phyloP scores from a whole-genome alignment of 108 stramenopile species.

The Conticribra weissflogii region DNA sequence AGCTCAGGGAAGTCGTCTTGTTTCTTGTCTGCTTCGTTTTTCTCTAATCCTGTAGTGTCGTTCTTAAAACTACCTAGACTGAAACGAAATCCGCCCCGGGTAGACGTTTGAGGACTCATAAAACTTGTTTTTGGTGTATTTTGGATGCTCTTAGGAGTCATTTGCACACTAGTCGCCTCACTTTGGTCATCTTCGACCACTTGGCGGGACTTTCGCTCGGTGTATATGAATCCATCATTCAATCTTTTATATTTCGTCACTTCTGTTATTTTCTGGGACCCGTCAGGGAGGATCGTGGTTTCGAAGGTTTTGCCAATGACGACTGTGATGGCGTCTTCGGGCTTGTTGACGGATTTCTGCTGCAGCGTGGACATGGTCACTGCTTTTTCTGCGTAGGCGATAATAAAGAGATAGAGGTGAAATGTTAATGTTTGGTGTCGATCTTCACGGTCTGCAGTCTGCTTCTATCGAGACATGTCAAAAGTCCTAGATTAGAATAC shows the following conservation, averaged over 20 bases:
- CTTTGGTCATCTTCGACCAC: slow-evolving; percentile 4
- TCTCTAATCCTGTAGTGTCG: background rate
- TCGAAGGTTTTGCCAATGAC: slow-evolving; percentile 48
- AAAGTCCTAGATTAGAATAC: no score
- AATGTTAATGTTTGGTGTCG: no score
- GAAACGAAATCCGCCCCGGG: background rate
- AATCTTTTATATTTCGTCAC: slow-evolving; percentile 33
- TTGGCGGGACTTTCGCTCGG: slow-evolving; percentile 21
- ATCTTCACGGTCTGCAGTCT: no score
- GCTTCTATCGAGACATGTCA: no score
- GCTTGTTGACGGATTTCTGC: background rate
- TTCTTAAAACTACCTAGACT: background rate
- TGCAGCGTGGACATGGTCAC: no score
- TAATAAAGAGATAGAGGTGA: slow-evolving; percentile 1
- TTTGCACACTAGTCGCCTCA: background rate
- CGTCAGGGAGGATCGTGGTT: slow-evolving; percentile 36
- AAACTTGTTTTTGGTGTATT: background rate
- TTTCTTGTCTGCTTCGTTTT: background rate
- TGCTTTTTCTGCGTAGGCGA: no score
- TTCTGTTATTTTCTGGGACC: slow-evolving; percentile 41
- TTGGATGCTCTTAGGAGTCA: background rate
- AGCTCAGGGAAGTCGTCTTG: background rate
- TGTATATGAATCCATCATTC: slow-evolving; percentile 38
- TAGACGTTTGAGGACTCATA: no score
- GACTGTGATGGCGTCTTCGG: slow-evolving; percentile 16